phyloP scores from a whole-genome alignment of 495 filamentous ascomycete species.

The Sabuloglossum arenarium region DNA sequence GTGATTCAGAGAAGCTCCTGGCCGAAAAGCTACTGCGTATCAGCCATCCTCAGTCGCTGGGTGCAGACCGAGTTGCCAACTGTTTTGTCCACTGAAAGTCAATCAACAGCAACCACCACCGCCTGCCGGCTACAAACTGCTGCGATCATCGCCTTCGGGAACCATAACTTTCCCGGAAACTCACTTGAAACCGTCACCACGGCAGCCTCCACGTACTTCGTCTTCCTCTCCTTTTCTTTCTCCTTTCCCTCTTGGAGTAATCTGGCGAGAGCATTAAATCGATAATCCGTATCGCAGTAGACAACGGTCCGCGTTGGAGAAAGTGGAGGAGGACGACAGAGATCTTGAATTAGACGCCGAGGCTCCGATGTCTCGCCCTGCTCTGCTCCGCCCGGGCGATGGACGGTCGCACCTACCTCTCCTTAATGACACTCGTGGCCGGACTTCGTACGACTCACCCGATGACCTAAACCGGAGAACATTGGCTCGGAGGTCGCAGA shows the following conservation, averaged over 20 bases:
- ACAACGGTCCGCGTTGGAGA: neutral
- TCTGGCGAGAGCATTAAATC: neutral
- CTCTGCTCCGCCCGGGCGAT: conserved; percentile 27
- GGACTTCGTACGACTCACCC: conserved; percentile 19
- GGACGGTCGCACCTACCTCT: conserved; percentile 32
- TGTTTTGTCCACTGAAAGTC: neutral
- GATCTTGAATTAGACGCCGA: neutral
- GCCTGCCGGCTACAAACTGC: neutral
- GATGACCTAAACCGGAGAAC: conserved; percentile 15
- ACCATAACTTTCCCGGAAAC: neutral
- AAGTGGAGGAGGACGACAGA: neutral
- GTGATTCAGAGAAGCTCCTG: too few relatives aligned
- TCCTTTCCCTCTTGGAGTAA: neutral
- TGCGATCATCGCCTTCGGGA: neutral
- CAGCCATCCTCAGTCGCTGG: neutral
- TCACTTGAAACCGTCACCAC: neutral
- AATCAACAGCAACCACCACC: neutral
- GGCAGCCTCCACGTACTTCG: neutral
- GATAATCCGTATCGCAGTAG: neutral
- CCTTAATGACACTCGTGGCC: conserved; percentile 28
- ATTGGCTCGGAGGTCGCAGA: conserved; percentile 30
- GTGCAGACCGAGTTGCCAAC: neutral
- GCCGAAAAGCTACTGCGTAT: neutral
- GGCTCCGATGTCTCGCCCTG: conserved; percentile 16
- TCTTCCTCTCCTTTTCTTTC: conserved; percentile 6